Evolutionary conservation across 345 rosid genomes (phyloP), one percentile per base, ranked within the genome.

Genomic region (Brassica juncea): DNA sequence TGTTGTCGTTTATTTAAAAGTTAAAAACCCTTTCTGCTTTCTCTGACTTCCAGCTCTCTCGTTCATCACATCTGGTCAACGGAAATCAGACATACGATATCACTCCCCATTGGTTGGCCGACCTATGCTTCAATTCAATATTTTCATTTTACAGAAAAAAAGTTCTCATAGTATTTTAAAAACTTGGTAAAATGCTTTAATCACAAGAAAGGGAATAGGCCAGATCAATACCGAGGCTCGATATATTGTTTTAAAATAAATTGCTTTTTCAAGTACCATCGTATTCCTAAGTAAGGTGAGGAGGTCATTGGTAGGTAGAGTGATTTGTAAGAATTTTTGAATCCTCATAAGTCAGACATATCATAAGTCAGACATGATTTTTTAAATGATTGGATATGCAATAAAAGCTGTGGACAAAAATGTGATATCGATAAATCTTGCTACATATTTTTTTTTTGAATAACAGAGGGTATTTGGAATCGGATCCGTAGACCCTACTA

Each of bases 51-150:
- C n/a, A 25, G 5, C 14, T 35, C 21, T 35, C 21, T 12, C 4
- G 15, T 44, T 21, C 16, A 21, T 74, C 12, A 67, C 30, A 39
- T 10, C 27, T 37, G 14, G 81, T 77, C 81, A 64, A 77, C 71
- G 23, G 4, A 71, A 19, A 52, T 37, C 31, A 64, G 32, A 47
- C 59, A 31, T 54, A 52, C 15, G 65, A 35, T 10, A 23, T 3
- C 30, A 15, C 27, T 49, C 16, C 16, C 25, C 62, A 47, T 77
- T 61, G 74, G 70, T 52, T 70, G 68, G 44, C 15, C 71, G 30
- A 35, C 52, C 39, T 30, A 30, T 14, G 66, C 65, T 27, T 27
- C 64, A 3, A 8, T 8, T 39, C 14, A 6, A 49, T 49, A 4
- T 4, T 49, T 59, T 25, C 65, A 59, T 59, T 4, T 10, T 25